A percentile compares a stretch with the other conserved stretches of the same genome.
Conservation (phyloP, 2,329 filamentous ascomycete genomes). For the Raffaelea deltoideospora region DNA sequence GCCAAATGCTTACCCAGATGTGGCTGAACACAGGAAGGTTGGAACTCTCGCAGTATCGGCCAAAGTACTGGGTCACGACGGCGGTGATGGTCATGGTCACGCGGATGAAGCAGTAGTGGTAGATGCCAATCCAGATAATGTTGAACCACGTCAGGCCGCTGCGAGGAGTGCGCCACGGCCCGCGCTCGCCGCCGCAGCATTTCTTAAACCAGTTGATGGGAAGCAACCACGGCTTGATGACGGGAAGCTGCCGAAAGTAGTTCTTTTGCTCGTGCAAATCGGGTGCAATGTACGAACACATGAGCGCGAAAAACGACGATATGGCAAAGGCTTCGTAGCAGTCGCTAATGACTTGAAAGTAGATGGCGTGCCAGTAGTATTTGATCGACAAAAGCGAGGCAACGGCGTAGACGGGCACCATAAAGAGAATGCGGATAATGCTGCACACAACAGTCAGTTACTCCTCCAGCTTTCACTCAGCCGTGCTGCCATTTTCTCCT, state of each 20-base stretch:
- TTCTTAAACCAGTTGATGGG: slow-evolving; percentile 56
- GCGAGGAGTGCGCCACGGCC: slow-evolving; percentile 56
- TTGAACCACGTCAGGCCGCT: slow-evolving; percentile 88
- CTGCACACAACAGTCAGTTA: slow-evolving; percentile 23
- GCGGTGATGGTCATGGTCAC: slow-evolving; percentile 68
- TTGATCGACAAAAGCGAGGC: slow-evolving; percentile 59
- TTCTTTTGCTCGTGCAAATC: slow-evolving; percentile 68
- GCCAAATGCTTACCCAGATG: slow-evolving; percentile 47
- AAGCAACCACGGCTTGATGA: slow-evolving; percentile 58
- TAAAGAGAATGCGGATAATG: slow-evolving; percentile 77
- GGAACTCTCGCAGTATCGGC: slow-evolving; percentile 64
- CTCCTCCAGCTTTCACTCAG: no score
- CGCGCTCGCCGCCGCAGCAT: slow-evolving; percentile 54
- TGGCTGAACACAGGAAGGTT: slow-evolving; percentile 68
- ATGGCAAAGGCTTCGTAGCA: slow-evolving; percentile 87
- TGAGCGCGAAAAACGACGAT: slow-evolving; percentile 68
- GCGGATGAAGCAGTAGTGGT: slow-evolving; percentile 74
- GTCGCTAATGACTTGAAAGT: slow-evolving; percentile 67
- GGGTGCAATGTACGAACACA: slow-evolving; percentile 68
- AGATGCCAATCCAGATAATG: slow-evolving; percentile 66
- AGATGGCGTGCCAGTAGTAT: slow-evolving; percentile 64
- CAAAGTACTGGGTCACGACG: slow-evolving; percentile 54
- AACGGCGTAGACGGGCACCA: slow-evolving; percentile 69
- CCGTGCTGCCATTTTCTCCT: no score
- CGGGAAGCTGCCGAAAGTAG: slow-evolving; percentile 56